A percentile compares a stretch with the other conserved stretches of the same genome.
Evolutionary conservation across 108 stramenopile genomes (phyloP).

Genomic region (Nitzschia sp.): DNA sequence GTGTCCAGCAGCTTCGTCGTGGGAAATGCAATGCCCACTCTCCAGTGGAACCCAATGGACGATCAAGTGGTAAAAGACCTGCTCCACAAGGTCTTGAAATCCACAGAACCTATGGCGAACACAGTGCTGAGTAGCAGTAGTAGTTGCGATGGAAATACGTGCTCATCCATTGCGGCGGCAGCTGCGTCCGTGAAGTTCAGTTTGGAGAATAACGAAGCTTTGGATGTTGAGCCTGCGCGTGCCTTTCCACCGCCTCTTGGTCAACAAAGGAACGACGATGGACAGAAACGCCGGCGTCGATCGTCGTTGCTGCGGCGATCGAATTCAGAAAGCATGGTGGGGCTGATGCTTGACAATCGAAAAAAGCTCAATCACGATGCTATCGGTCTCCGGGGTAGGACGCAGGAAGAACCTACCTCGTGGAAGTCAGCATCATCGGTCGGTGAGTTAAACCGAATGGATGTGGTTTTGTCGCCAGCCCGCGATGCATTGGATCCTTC

Average conservation of each 20-base stretch:
- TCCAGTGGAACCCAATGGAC: slow-evolving; percentile 12
- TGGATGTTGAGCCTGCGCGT: neutral
- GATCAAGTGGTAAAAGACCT: neutral
- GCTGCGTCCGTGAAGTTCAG: neutral
- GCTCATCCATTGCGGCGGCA: neutral
- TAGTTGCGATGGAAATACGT: neutral
- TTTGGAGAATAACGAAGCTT: neutral
- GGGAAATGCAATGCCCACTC: neutral
- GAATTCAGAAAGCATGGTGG: slow-evolving; percentile 27
- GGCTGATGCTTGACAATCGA: slow-evolving; percentile 15
- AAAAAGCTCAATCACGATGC: slow-evolving; percentile 19
- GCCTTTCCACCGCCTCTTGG: neutral
- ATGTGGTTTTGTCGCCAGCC: slow-evolving; percentile 23
- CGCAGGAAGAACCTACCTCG: slow-evolving; percentile 25
- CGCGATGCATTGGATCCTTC: slow-evolving; percentile 30
- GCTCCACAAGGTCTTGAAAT: slow-evolving; percentile 5
- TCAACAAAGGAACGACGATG: neutral
- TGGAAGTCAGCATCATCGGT: slow-evolving; percentile 6
- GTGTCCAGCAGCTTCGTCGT: neutral
- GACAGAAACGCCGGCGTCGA: slow-evolving; percentile 20
- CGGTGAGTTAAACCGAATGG: slow-evolving; percentile 25
- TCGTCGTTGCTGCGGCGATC: slow-evolving; percentile 35
- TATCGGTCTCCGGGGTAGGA: slow-evolving; percentile 1
- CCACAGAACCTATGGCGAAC: neutral
- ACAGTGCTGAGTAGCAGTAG: neutral